Percentiles rank a stretch among this genome's conserved stretches.
phyloP scores from a whole-genome alignment of 1,284 basidiomycete genomes.

The Sporisorium iseilematis-ciliati region DNA sequence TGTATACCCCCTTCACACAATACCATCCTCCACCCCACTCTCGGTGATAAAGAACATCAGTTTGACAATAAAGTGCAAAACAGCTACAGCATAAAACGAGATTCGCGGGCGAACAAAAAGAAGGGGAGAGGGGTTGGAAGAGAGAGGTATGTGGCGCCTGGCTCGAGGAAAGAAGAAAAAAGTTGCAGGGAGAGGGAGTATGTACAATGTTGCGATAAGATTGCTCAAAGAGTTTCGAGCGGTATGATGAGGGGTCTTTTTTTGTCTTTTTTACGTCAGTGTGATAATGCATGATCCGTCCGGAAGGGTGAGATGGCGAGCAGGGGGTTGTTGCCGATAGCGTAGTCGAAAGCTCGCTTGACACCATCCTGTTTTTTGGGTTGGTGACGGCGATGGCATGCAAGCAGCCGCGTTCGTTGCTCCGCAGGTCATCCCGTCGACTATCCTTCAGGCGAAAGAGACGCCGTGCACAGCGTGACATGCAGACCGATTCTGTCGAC shows the following conservation, averaged over 20 bases:
- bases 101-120: neutral
- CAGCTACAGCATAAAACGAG: constrained; percentile 39
- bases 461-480: no score
- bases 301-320: neutral
- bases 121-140: neutral
- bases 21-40: neutral
- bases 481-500: no score
- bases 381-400: constrained; percentile 2
- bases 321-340: neutral
- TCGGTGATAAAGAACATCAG: neutral
- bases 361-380: neutral
- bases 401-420: constrained; percentile 1
- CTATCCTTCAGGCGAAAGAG: no score
- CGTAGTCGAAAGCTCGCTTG: neutral
- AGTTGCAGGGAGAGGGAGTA: neutral
- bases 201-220: constrained; percentile 3
- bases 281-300: constrained; percentile 9
- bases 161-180: neutral
- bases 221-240: constrained; percentile 3
- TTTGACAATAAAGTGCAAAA: constrained; percentile 27
- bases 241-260: constrained; percentile 5
- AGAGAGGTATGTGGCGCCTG: constrained; percentile 10
- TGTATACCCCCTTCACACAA: neutral
- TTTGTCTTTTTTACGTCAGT: constrained; percentile 4
- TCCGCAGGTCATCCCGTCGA: neutral